Evolutionary conservation across 805 yeast genomes (phyloP).

Genomic region (Ogataea sp.): DNA sequence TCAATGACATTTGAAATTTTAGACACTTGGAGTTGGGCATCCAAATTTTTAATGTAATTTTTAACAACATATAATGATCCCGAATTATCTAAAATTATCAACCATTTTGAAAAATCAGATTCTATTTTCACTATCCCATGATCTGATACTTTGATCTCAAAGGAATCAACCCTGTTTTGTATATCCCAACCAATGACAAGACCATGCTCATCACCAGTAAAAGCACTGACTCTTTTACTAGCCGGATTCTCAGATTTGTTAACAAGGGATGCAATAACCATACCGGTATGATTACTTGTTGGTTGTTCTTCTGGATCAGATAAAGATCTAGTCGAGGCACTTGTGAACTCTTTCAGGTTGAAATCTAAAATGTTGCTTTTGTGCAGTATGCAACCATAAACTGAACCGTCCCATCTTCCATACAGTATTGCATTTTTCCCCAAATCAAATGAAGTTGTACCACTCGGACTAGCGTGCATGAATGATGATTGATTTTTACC

Average conservation of each 20-base stretch:
- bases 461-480: constrained; percentile 19
- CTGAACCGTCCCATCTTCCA: constrained; percentile 27
- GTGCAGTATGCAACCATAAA: constrained; percentile 11
- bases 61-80: constrained; percentile 18
- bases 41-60: constrained; percentile 10
- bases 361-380: constrained; percentile 1
- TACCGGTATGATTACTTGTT: constrained; percentile 11
- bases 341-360: background rate
- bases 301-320: background rate
- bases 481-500: constrained; percentile 14
- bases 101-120: constrained; percentile 21
- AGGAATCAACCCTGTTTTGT: constrained; percentile 9
- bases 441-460: constrained; percentile 21
- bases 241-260: constrained; percentile 14
- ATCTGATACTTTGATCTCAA: constrained; percentile 7
- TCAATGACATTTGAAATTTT: background rate
- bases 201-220: constrained; percentile 24
- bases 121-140: constrained; percentile 14
- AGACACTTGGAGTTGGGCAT: constrained; percentile 3
- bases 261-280: constrained; percentile 16
- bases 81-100: constrained; percentile 13
- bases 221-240: constrained; percentile 19
- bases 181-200: constrained; percentile 24
- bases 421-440: constrained; percentile 18
- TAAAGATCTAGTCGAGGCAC: too few species aligned